phyloP scores from a whole-genome alignment of 2,329 filamentous ascomycete species.

The Sporothrix protearum region DNA sequence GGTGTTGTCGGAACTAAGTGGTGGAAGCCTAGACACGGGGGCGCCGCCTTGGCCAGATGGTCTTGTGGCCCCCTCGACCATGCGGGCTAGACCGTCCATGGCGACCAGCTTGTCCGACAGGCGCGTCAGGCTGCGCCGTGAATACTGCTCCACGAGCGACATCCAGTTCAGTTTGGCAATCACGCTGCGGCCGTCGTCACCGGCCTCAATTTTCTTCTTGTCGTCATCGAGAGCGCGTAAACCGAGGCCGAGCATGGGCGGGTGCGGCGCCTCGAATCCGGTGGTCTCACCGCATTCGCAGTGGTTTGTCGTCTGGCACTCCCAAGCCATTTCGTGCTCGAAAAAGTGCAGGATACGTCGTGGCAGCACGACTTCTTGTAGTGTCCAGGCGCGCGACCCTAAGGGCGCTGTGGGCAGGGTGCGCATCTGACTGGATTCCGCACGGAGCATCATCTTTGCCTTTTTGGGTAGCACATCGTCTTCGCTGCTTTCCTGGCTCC shows the following conservation, averaged over 20 bases:
- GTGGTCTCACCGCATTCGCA: slow-evolving; percentile 17
- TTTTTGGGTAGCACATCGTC: background rate
- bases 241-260: slow-evolving; percentile 11
- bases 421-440: background rate
- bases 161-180: slow-evolving; percentile 16
- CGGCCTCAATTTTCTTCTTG: background rate
- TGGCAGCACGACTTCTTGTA: slow-evolving; percentile 19
- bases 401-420: background rate
- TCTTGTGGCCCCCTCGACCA: slow-evolving; percentile 6
- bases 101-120: slow-evolving; percentile 24
- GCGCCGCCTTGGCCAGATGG: background rate
- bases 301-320: slow-evolving; percentile 15
- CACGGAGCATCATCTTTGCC: background rate
- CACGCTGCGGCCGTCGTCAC: background rate
- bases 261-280: background rate
- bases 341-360: slow-evolving; percentile 18
- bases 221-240: background rate
- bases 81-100: slow-evolving; percentile 20
- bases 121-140: slow-evolving; percentile 16
- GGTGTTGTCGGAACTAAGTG: slow-evolving; percentile 8
- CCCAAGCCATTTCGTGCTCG: slow-evolving; percentile 18
- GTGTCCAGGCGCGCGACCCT: background rate
- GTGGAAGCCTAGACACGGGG: background rate
- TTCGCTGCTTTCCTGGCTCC: too few species aligned
- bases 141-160: slow-evolving; percentile 19